Evolutionary conservation across 2,329 filamentous ascomycete genomes (phyloP).

Genomic region (Beauveria australis): DNA sequence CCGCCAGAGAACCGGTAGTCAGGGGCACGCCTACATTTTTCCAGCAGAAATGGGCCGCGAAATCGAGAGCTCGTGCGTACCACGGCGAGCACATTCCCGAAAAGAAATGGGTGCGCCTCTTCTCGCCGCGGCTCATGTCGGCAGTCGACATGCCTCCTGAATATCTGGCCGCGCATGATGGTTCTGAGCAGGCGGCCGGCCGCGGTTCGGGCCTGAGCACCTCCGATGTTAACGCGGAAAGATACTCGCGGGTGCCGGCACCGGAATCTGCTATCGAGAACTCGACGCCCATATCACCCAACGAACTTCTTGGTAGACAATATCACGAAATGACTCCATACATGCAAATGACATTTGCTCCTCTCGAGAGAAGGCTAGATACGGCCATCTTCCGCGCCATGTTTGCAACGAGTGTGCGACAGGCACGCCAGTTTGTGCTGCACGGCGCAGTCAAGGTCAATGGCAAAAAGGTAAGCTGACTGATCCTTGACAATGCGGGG

Average conservation of each 20-base stretch:
- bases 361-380: constrained; percentile 82
- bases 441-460: constrained; percentile 94
- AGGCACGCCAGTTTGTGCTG: constrained; percentile 88
- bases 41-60: constrained; percentile 96
- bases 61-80: constrained; percentile 74
- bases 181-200: constrained; percentile 73
- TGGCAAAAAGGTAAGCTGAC: constrained; percentile 72
- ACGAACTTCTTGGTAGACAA: constrained; percentile 25
- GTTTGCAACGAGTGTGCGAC: constrained; percentile 87
- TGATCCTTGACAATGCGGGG: too few relatives aligned
- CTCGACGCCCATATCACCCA: constrained; percentile 23
- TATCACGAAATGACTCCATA: constrained; percentile 61
- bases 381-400: constrained; percentile 89
- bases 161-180: constrained; percentile 74
- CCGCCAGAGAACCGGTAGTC: constrained; percentile 23
- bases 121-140: constrained; percentile 69
- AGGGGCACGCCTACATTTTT: constrained; percentile 62
- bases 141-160: constrained; percentile 77
- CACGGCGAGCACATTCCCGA: constrained; percentile 94
- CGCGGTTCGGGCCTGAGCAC: constrained; percentile 62
- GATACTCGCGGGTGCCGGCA: constrained; percentile 24
- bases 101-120: constrained; percentile 90
- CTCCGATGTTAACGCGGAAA: constrained; percentile 23
- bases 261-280: constrained; percentile 14
- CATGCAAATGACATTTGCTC: constrained; percentile 93